Percentiles rank a stretch among this genome's conserved stretches.
Evolutionary conservation across 164 flowering plant genomes (phyloP).

Genomic region (Piper longum): DNA sequence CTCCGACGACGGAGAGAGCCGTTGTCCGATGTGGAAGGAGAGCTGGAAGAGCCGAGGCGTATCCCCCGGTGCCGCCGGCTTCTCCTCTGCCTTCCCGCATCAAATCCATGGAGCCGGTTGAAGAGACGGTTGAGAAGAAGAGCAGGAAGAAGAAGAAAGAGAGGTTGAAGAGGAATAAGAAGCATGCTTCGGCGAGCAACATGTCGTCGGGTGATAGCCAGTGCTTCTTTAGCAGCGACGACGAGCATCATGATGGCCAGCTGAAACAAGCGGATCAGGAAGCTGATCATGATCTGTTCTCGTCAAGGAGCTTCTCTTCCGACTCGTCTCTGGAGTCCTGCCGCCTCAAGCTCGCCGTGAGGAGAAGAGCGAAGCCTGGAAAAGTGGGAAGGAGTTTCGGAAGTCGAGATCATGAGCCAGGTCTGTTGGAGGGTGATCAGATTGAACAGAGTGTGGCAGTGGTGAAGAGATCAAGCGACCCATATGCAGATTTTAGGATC

Average conservation of each 20-base stretch:
- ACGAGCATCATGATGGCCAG: constrained; percentile 10
- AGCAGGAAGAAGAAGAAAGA: constrained; percentile 4
- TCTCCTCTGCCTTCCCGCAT: constrained; percentile 12
- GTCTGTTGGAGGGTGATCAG: constrained; percentile 6
- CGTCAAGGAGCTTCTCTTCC: constrained; percentile 39
- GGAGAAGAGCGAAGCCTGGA: constrained; percentile 13
- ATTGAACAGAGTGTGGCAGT: constrained; percentile 53
- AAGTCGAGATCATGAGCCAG: background rate
- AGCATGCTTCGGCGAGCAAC: background rate
- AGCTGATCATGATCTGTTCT: constrained; percentile 34
- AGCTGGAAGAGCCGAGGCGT: constrained; percentile 8
- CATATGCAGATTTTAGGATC: constrained; percentile 47
- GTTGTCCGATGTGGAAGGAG: background rate
- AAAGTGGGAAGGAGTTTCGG: background rate
- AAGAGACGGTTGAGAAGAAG: background rate
- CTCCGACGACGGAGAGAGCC: background rate
- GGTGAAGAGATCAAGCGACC: constrained; percentile 60
- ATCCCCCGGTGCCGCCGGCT: constrained; percentile 36
- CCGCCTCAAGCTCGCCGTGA: background rate
- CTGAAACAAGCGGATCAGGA: constrained; percentile 7
- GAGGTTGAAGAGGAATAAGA: constrained; percentile 5
- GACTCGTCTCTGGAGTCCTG: constrained; percentile 22
- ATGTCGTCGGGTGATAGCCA: constrained; percentile 7
- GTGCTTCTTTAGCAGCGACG: constrained; percentile 44
- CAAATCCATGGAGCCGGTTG: background rate